A percentile compares a stretch with the other conserved stretches of the same genome.
These are phyloP conservation scores for Rhizopus sp. DNA, from an alignment of 371 early-diverging fungal genomes.

Conservation along the genomic window DNA sequence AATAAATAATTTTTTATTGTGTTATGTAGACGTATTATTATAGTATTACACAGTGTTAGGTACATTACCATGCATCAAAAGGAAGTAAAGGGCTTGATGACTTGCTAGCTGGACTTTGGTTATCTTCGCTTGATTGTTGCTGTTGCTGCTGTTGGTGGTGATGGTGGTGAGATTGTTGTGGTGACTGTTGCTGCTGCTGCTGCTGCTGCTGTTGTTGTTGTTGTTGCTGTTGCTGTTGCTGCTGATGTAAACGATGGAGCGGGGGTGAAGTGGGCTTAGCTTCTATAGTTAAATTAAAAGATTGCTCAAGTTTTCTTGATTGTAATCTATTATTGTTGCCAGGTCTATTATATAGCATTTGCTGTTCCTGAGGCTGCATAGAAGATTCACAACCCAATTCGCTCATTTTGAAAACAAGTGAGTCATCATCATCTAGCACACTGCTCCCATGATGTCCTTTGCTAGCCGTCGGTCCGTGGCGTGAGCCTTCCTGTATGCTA, in stretches of 20 bases:
- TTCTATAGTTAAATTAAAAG: constrained; percentile 12
- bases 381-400: constrained; percentile 40
- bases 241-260: constrained; percentile 10
- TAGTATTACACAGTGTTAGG: background rate
- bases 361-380: background rate
- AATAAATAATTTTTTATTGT: too few species aligned
- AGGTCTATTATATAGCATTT: constrained; percentile 13
- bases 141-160: background rate
- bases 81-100: constrained; percentile 1
- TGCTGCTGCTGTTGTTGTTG: constrained; percentile 12
- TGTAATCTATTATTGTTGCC: background rate
- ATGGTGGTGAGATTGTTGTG: background rate
- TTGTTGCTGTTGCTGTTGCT: constrained; percentile 4
- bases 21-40: too few species aligned
- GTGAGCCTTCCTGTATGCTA: background rate
- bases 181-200: background rate
- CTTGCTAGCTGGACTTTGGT: background rate
- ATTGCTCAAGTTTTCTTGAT: constrained; percentile 9
- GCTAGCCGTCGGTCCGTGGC: background rate
- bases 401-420: constrained; percentile 56
- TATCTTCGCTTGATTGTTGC: constrained; percentile 3
- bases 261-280: constrained; percentile 19
- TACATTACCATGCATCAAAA: constrained; percentile 16
- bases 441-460: background rate
- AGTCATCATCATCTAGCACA: constrained; percentile 53